Evolutionary conservation across 2,329 filamentous ascomycete species (phyloP).

Genomic region (Penicillium sp.): DNA sequence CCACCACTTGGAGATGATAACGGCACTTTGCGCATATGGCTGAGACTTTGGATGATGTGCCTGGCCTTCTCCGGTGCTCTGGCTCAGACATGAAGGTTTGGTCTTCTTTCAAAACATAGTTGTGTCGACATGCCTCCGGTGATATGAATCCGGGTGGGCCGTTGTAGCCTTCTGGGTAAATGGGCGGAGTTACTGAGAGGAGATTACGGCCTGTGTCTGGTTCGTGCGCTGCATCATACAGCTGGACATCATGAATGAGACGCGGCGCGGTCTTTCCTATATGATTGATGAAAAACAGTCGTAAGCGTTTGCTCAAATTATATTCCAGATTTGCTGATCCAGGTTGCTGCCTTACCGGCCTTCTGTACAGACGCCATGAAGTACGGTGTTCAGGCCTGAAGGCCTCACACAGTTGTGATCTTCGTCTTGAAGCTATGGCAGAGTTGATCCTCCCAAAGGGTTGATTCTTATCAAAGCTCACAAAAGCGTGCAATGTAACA

Average conservation of each 20-base stretch:
- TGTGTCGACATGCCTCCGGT: conserved; percentile 49
- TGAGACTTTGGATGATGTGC: conserved; percentile 49
- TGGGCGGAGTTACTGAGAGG: conserved; percentile 50
- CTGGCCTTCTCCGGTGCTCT: conserved; percentile 32
- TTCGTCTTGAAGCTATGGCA: neutral
- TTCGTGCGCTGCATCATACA: conserved; percentile 40
- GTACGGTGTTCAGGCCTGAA: conserved; percentile 7
- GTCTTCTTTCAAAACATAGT: conserved; percentile 48
- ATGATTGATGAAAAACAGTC: neutral
- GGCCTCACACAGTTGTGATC: neutral
- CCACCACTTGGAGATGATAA: conserved; percentile 51
- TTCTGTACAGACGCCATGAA: conserved; percentile 28
- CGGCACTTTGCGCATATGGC: conserved; percentile 55
- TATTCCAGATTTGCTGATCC: neutral
- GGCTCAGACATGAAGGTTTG: conserved; percentile 45
- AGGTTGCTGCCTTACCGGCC: conserved; percentile 26
- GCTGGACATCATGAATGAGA: conserved; percentile 39
- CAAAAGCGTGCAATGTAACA: neutral
- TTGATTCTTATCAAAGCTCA: neutral
- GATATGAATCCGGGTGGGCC: conserved; percentile 32
- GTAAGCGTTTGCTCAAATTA: conserved; percentile 1
- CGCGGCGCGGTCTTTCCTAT: conserved; percentile 47
- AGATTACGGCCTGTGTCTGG: conserved; percentile 44
- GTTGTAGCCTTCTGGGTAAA: conserved; percentile 35
- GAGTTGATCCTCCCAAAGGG: neutral